A percentile compares a stretch with the other conserved stretches of the same genome.
These are phyloP conservation scores for Paraphaeosphaeria sporulosa DNA, from an alignment of 2,329 filamentous ascomycete genomes.

Conservation along the genomic window DNA sequence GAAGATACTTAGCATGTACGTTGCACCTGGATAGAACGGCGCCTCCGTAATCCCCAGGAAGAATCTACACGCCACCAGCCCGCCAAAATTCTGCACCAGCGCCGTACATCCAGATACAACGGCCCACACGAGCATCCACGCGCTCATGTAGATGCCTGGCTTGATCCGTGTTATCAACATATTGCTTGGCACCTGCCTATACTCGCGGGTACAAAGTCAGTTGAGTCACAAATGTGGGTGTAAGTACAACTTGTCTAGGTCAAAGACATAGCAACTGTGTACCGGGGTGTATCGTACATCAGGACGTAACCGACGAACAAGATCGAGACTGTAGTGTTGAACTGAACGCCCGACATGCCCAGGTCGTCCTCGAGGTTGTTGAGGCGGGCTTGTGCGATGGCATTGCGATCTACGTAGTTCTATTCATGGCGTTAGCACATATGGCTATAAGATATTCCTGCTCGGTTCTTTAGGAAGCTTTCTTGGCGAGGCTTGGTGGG, in stretches of 20 bases:
- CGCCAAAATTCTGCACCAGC: conserved; percentile 52
- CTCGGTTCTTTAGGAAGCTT: no score
- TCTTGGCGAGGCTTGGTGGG: no score
- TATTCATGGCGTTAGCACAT: no score
- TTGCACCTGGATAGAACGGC: conserved; percentile 47
- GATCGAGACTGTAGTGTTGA: conserved; percentile 35
- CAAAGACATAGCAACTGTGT: no score
- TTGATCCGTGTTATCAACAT: conserved; percentile 47
- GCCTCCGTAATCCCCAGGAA: conserved; percentile 54
- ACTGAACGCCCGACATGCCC: conserved; percentile 33
- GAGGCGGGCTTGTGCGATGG: conserved; percentile 69
- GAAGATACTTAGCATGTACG: conserved; percentile 47
- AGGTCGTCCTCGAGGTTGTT: conserved; percentile 68
- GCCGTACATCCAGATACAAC: conserved; percentile 54
- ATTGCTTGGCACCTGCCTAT: conserved; percentile 44
- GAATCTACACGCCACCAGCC: conserved; percentile 54
- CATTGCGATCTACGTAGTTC: conserved; percentile 60
- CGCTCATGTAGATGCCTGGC: conserved; percentile 32
- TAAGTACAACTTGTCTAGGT: no score
- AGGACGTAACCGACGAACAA: conserved; percentile 45
- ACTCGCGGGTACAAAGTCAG: no score
- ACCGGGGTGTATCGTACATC: background rate
- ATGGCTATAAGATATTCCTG: no score
- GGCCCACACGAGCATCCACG: conserved; percentile 52
- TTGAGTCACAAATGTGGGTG: no score